Conservation (phyloP, 805 yeast species). For the Starmerella bombi region DNA sequence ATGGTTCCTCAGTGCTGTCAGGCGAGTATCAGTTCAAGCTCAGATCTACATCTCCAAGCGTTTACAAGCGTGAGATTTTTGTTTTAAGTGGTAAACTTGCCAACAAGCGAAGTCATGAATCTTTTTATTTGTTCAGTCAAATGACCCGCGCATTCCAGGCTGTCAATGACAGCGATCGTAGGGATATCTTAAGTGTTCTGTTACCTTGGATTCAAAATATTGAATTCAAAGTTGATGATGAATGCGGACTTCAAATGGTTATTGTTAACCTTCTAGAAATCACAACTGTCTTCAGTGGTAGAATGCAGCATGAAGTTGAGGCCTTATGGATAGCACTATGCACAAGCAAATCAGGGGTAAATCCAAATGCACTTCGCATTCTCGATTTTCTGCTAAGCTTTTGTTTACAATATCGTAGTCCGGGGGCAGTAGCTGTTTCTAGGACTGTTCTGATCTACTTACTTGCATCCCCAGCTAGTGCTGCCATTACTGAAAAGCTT, state of each 20-base stretch:
- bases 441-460: conserved; percentile 72
- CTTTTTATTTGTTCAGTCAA: conserved; percentile 53
- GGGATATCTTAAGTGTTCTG: conserved; percentile 66
- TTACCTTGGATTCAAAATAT: conserved; percentile 89
- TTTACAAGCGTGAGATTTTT: conserved; percentile 74
- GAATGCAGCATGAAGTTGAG: conserved; percentile 75
- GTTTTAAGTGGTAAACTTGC: conserved; percentile 69
- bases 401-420: conserved; percentile 56
- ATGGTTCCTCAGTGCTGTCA: conserved; percentile 40
- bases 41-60: conserved; percentile 62
- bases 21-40: conserved; percentile 52
- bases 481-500: conserved; percentile 45
- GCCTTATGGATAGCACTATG: conserved; percentile 95
- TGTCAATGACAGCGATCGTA: conserved; percentile 46
- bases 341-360: conserved; percentile 41
- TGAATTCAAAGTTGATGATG: conserved; percentile 36
- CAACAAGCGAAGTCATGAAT: conserved; percentile 41
- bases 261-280: conserved; percentile 49
- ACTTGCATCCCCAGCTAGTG: conserved; percentile 37
- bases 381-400: conserved; percentile 55
- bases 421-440: conserved; percentile 62
- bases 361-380: conserved; percentile 54
- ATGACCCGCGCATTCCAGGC: conserved; percentile 55
- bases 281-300: conserved; percentile 61
- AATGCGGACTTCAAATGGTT: conserved; percentile 17